Evolutionary conservation across 371 early-diverging fungal genomes (phyloP).

Genomic region (Apophysomyces elegans): DNA sequence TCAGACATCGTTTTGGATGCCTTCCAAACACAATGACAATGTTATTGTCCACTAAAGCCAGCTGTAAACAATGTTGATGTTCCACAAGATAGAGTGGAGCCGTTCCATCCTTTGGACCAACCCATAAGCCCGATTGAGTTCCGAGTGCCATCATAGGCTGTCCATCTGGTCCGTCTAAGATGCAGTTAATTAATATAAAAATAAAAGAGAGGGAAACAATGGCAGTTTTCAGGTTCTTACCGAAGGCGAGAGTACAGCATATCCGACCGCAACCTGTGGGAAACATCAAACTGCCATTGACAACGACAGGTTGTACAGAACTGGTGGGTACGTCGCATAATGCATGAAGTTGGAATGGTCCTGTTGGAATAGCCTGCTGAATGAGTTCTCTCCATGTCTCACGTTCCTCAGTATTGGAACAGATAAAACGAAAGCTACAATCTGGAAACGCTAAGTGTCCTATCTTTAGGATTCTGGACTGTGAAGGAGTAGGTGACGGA

Average conservation of each 20-base stretch:
- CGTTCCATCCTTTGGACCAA: constrained; percentile 24
- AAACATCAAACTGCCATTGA: constrained; percentile 17
- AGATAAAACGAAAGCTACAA: constrained; percentile 15
- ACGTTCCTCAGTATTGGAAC: constrained; percentile 15
- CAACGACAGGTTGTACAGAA: constrained; percentile 9
- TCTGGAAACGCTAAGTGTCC: constrained; percentile 21
- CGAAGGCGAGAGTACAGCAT: constrained; percentile 20
- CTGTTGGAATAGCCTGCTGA: constrained; percentile 8
- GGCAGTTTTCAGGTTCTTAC: not conserved
- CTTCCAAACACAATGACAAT: constrained; percentile 19
- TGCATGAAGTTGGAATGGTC: constrained; percentile 17
- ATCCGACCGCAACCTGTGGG: constrained; percentile 25
- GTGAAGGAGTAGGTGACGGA: not conserved
- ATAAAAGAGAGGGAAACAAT: not conserved
- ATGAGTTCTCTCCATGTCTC: constrained; percentile 20
- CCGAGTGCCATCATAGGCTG: constrained; percentile 24
- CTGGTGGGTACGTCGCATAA: constrained; percentile 18
- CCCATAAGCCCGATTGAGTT: constrained; percentile 35
- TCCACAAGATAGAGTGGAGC: constrained; percentile 19
- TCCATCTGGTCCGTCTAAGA: not conserved
- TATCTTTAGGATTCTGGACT: constrained; percentile 14
- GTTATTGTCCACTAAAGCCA: constrained; percentile 26
- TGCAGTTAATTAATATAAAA: not conserved
- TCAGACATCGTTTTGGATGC: constrained; percentile 13
- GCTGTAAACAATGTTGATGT: constrained; percentile 24